Percentiles rank a stretch among this genome's conserved stretches.
Conservation (phyloP, 495 filamentous ascomycete genomes). For the Lineolata rhizophorae region DNA sequence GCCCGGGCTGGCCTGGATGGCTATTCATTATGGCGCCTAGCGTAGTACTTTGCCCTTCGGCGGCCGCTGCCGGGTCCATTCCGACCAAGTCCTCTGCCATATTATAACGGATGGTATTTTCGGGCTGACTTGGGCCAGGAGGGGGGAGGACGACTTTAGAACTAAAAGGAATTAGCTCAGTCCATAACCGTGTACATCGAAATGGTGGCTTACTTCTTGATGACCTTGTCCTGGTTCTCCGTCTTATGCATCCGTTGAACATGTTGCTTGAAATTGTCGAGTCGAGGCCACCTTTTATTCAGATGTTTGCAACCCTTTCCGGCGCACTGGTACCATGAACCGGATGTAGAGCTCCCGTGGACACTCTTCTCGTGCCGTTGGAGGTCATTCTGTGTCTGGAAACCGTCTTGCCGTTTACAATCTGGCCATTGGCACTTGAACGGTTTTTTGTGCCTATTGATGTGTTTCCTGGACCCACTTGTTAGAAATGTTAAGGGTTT, state of each 20-base stretch:
- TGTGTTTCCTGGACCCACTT: conserved; percentile 46
- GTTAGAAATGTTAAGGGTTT: conserved; percentile 5
- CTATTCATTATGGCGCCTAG: no score
- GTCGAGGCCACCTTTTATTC: conserved; percentile 62
- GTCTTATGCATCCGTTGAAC: conserved; percentile 54
- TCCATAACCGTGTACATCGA: no score
- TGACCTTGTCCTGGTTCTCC: conserved; percentile 27
- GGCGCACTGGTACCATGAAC: conserved; percentile 37
- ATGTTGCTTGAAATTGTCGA: conserved; percentile 85
- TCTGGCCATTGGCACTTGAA: conserved; percentile 38
- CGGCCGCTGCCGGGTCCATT: no score
- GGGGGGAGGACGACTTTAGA: no score
- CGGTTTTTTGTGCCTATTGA: conserved; percentile 52
- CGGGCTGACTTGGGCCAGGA: no score
- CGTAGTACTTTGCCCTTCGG: no score
- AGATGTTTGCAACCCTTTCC: conserved; percentile 39
- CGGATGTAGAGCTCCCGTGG: conserved; percentile 24
- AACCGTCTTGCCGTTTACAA: conserved; percentile 43
- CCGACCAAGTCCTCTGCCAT: no score
- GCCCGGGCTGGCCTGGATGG: no score
- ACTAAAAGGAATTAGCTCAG: no score
- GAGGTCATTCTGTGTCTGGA: conserved; percentile 61
- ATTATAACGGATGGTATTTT: no score
- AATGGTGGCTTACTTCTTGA: conserved; percentile 33
- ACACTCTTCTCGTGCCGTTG: conserved; percentile 14